Evolutionary conservation across 2,329 filamentous ascomycete genomes (phyloP).

Genomic region (Colletotrichum gloeosporioides): DNA sequence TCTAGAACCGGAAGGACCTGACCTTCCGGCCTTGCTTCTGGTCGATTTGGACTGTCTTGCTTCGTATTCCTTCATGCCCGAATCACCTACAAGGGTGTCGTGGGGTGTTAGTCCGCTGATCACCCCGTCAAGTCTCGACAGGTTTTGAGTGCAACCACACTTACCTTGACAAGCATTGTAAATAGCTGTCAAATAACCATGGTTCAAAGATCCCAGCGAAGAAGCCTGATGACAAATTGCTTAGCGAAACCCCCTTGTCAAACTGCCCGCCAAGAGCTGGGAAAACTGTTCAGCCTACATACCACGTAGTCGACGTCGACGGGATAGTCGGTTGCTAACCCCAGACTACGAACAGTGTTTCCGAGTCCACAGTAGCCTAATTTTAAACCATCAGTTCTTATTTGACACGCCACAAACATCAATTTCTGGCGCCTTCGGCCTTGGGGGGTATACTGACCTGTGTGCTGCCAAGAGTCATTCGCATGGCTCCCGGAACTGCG

Average conservation of each 20-base stretch:
- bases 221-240: slow-evolving; percentile 61
- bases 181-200: slow-evolving; percentile 65
- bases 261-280: slow-evolving; percentile 11
- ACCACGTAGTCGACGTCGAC: slow-evolving; percentile 78
- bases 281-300: slow-evolving; percentile 32
- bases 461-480: slow-evolving; percentile 48
- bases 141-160: slow-evolving; percentile 17
- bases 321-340: slow-evolving; percentile 58
- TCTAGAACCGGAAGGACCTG: neutral
- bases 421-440: slow-evolving; percentile 8
- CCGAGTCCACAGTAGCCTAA: slow-evolving; percentile 78
- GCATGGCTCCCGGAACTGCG: slow-evolving; percentile 62
- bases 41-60: slow-evolving; percentile 37
- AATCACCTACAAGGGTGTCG: slow-evolving; percentile 36
- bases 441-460: slow-evolving; percentile 33
- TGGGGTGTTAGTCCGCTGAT: neutral
- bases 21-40: slow-evolving; percentile 28
- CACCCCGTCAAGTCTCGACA: neutral
- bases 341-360: slow-evolving; percentile 67
- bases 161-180: slow-evolving; percentile 62
- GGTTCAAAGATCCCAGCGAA: slow-evolving; percentile 79
- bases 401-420: neutral
- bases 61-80: slow-evolving; percentile 51
- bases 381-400: slow-evolving; percentile 22
- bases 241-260: slow-evolving; percentile 19